These are phyloP conservation scores for Alternaria sp. DNA, from an alignment of 2,329 filamentous ascomycete species.

Conservation along the genomic window DNA sequence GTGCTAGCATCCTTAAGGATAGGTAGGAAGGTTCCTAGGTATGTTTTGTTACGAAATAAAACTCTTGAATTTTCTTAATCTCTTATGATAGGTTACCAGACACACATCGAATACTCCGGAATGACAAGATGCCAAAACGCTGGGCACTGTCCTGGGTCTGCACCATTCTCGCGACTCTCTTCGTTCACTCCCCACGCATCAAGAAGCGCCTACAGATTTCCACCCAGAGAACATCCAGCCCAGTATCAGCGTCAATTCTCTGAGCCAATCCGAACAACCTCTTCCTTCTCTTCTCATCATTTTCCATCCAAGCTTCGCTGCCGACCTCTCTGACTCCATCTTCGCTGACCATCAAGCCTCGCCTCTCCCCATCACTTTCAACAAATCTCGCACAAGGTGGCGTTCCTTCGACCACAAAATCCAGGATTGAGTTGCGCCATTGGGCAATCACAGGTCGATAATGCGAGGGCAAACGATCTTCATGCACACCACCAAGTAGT, in stretches of 20 bases:
- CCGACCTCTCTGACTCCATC: conserved; percentile 19
- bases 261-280: conserved; percentile 24
- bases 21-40: background rate
- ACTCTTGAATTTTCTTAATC: background rate
- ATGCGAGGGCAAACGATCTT: conserved; percentile 15
- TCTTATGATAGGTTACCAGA: background rate
- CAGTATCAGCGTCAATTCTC: conserved; percentile 11
- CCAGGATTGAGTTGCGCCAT: conserved; percentile 24
- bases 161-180: conserved; percentile 35
- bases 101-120: background rate
- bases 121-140: background rate
- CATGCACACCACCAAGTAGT: conserved; percentile 25
- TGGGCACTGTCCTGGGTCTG: background rate
- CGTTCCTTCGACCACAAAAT: conserved; percentile 20
- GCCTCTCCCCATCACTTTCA: background rate
- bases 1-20: background rate
- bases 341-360: conserved; percentile 18
- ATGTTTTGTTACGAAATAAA: background rate
- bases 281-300: conserved; percentile 11
- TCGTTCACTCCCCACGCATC: conserved; percentile 54
- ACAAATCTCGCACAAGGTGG: conserved; percentile 19
- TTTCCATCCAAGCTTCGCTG: conserved; percentile 17
- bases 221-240: conserved; percentile 28
- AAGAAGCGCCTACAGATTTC: conserved; percentile 25
- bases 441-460: conserved; percentile 15